Evolutionary conservation across 2,329 filamentous ascomycete genomes (phyloP).

Genomic region (Macroventuria anomochaeta): DNA sequence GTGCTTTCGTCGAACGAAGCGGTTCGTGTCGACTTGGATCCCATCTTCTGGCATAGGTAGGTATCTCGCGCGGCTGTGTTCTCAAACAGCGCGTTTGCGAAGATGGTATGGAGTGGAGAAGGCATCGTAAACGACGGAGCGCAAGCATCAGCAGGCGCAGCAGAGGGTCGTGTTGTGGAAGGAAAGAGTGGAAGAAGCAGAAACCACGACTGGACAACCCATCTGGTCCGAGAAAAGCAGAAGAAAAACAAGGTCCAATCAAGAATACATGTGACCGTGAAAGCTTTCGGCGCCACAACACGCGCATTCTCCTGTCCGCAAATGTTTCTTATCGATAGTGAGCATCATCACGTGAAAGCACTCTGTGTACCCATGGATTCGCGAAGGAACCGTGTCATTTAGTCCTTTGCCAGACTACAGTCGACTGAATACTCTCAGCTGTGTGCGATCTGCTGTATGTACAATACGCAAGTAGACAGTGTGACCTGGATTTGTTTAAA

Average conservation of each 20-base stretch:
- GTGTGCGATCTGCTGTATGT: too few species aligned
- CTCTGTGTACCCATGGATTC: too few species aligned
- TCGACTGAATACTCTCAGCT: too few species aligned
- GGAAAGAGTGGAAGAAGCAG: background rate
- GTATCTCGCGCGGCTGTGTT: conserved; percentile 32
- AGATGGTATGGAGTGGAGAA: conserved; percentile 24
- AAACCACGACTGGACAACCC: background rate
- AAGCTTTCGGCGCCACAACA: background rate
- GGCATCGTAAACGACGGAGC: conserved; percentile 29
- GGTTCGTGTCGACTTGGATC: conserved; percentile 32
- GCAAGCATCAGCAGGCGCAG: conserved; percentile 34
- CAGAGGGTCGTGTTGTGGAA: background rate
- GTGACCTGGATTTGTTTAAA: too few species aligned
- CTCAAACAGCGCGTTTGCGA: conserved; percentile 31
- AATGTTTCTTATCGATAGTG: conserved; percentile 7
- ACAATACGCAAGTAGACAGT: too few species aligned
- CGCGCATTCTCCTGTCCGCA: background rate
- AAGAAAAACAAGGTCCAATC: background rate
- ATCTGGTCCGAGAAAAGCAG: background rate
- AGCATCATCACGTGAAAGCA: conserved; percentile 3
- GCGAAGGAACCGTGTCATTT: too few species aligned
- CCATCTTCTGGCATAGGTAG: conserved; percentile 35
- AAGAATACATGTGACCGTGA: background rate
- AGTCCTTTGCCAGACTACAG: too few species aligned
- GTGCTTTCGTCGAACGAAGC: background rate